Conservation (phyloP, 345 rosid species). For the Jatropha curcas region DNA sequence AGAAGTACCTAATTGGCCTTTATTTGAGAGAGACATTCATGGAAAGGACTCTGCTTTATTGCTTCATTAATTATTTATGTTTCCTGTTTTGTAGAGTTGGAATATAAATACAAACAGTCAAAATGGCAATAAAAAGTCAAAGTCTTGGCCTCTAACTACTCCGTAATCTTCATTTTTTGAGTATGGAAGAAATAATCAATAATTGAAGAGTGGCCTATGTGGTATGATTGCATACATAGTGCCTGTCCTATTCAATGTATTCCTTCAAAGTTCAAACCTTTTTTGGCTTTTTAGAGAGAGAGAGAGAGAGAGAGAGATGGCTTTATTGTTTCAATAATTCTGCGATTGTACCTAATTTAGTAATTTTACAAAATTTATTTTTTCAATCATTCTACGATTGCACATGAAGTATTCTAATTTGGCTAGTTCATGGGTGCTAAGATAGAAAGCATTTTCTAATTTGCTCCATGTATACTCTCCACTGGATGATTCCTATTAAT, state of each 20-base stretch:
- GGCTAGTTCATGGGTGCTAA: no score
- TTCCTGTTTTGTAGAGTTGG: neutral
- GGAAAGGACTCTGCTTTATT: neutral
- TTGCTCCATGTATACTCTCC: neutral
- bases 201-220: neutral
- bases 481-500: no score
- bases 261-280: no score
- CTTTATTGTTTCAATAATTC: no score
- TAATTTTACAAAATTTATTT: no score
- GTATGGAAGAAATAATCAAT: neutral
- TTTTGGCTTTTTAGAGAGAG: no score
- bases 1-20: neutral
- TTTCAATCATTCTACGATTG: no score
- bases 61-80: neutral
- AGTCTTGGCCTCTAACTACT: neutral
- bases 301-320: no score
- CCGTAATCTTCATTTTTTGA: neutral
- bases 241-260: slow-evolving; percentile 17
- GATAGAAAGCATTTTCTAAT: neutral
- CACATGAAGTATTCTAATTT: no score
- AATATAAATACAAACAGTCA: neutral
- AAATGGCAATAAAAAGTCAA: neutral
- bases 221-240: neutral
- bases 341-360: no score
- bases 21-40: neutral